Conservation (phyloP, 371 early-diverging fungal species). For the Dentiscutata heterogama region DNA sequence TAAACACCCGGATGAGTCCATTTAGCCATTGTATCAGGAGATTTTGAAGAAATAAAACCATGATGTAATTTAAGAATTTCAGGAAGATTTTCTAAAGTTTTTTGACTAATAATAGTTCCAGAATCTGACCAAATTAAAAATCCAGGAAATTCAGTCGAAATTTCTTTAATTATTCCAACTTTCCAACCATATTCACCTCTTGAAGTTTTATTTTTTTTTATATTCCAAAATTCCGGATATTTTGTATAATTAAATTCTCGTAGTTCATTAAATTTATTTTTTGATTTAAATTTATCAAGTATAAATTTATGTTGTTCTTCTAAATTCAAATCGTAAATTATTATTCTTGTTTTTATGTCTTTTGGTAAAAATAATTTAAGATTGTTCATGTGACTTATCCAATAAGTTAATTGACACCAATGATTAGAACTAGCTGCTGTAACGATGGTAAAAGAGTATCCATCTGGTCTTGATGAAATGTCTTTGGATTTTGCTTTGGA, state of each 20-base stretch:
- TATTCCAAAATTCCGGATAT: constrained; percentile 74
- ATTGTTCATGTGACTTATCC: constrained; percentile 48
- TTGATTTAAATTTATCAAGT: constrained; percentile 51
- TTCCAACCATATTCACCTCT: constrained; percentile 78
- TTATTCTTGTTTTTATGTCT: constrained; percentile 51
- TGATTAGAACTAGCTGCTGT: constrained; percentile 74
- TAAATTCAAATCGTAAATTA: constrained; percentile 64
- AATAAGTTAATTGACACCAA: constrained; percentile 69
- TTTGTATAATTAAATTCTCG: constrained; percentile 62
- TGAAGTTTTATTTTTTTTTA: constrained; percentile 50
- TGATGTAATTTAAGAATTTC: not conserved
- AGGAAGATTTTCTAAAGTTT: not conserved
- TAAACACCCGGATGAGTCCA: constrained; percentile 72
- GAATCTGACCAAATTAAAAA: constrained; percentile 71
- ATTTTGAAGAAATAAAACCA: constrained; percentile 69
- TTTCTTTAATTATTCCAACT: constrained; percentile 70
- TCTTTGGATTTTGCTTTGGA: too few relatives aligned
- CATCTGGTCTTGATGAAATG: not conserved
- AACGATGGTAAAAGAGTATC: constrained; percentile 58
- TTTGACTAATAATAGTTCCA: constrained; percentile 47
- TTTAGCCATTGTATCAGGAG: constrained; percentile 59
- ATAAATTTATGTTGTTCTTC: constrained; percentile 50
- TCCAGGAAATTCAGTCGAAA: constrained; percentile 61
- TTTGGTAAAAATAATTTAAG: too few relatives aligned
- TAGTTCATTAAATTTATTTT: constrained; percentile 60